Conservation (phyloP, 1,139 yeast species). For the Pneumocystis sp. region DNA sequence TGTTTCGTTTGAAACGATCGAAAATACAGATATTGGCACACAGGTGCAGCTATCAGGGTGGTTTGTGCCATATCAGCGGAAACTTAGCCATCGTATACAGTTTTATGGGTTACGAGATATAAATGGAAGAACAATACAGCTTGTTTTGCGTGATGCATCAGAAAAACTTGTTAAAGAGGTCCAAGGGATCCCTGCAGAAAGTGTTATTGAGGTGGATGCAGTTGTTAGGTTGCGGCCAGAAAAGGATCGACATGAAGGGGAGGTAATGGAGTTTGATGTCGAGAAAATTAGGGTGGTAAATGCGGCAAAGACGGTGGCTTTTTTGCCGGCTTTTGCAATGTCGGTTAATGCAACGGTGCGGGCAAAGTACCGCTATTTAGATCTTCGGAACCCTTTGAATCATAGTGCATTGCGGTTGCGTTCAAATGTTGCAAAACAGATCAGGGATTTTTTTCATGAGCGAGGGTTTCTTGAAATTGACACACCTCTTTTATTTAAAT, state of each 20-base stretch:
- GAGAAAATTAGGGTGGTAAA: conserved; percentile 43
- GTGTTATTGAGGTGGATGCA: conserved; percentile 13
- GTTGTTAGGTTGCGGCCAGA: conserved; percentile 14
- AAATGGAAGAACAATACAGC: background rate
- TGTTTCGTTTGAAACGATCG: background rate
- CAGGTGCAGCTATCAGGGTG: conserved; percentile 5
- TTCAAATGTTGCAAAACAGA: conserved; percentile 41
- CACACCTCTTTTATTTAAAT: conserved; percentile 81
- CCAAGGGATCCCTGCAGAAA: conserved; percentile 6
- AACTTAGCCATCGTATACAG: conserved; percentile 6
- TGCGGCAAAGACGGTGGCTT: conserved; percentile 46
- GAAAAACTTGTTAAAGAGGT: background rate
- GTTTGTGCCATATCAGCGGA: conserved; percentile 8
- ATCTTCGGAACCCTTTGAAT: conserved; percentile 42
- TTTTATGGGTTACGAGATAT: conserved; percentile 7
- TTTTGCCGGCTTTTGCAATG: conserved; percentile 51
- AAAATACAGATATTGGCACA: background rate
- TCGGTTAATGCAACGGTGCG: conserved; percentile 39
- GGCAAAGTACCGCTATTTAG: conserved; percentile 64
- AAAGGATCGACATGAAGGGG: conserved; percentile 13
- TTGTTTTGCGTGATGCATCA: conserved; percentile 1
- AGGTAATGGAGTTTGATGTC: conserved; percentile 43
- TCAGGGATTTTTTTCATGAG: conserved; percentile 37
- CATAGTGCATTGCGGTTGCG: conserved; percentile 39
- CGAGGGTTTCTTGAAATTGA: conserved; percentile 63